A percentile compares a stretch with the other conserved stretches of the same genome.
phyloP scores from a whole-genome alignment of 140 eudicot species.

The Ambrosia hybrid region DNA sequence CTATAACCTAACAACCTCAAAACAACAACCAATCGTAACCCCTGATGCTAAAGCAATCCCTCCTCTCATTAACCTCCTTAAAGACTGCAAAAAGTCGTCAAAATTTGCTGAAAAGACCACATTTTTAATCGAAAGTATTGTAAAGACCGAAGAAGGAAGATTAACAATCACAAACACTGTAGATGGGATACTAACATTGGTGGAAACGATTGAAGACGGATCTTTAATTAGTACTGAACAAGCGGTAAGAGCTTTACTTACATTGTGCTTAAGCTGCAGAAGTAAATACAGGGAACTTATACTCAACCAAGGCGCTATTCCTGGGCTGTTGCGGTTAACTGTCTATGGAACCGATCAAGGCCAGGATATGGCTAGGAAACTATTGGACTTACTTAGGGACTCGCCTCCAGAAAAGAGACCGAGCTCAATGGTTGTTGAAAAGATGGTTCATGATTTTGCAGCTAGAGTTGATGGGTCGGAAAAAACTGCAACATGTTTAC shows the following conservation, averaged over 20 bases:
- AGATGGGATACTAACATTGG: conserved; percentile 67
- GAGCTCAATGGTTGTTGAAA: conserved; percentile 52
- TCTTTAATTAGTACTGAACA: conserved; percentile 67
- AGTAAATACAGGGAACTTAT: conserved; percentile 66
- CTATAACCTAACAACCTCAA: conserved; percentile 53
- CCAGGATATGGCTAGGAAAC: conserved; percentile 62
- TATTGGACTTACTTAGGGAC: conserved; percentile 71
- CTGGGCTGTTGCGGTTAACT: conserved; percentile 71
- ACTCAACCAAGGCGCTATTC: conserved; percentile 82
- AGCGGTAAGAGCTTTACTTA: conserved; percentile 72
- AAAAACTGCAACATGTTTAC: conserved; percentile 58
- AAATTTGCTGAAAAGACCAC: conserved; percentile 83
- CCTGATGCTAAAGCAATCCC: conserved; percentile 61
- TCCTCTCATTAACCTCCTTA: conserved; percentile 71
- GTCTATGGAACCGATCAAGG: conserved; percentile 71
- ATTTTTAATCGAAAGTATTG: conserved; percentile 50
- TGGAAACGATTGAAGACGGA: conserved; percentile 81
- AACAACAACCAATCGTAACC: conserved; percentile 37
- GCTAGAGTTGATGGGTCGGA: conserved; percentile 54
- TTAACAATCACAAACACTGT: conserved; percentile 37
- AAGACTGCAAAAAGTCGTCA: conserved; percentile 79
- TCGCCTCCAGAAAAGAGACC: conserved; percentile 48
- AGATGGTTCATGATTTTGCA: conserved; percentile 60
- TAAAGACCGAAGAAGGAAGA: conserved; percentile 58
- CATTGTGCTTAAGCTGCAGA: conserved; percentile 58